These are phyloP conservation scores for Fusarium bulbicola DNA, from an alignment of 2,329 filamentous ascomycete species.

Conservation along the genomic window DNA sequence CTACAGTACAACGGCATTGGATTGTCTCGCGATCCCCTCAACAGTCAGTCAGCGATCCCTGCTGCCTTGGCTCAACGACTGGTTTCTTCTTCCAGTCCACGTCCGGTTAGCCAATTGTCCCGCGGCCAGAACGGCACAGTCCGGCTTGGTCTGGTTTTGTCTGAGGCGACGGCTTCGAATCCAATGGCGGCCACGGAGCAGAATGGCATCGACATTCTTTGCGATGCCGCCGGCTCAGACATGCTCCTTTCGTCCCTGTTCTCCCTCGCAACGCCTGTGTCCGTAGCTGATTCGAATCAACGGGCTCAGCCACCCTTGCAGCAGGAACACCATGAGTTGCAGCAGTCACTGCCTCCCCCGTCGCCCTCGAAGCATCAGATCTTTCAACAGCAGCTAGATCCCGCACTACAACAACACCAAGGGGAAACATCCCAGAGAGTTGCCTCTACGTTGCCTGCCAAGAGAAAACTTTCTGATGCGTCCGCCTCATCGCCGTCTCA, in stretches of 20 bases:
- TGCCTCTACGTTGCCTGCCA: constrained; percentile 28
- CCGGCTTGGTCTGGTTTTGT: constrained; percentile 11
- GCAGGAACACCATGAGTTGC: constrained; percentile 30
- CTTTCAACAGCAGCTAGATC: constrained; percentile 32
- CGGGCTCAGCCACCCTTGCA: constrained; percentile 20
- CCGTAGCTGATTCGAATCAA: constrained; percentile 31
- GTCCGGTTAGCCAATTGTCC: background rate
- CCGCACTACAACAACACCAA: constrained; percentile 21
- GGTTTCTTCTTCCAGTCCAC: background rate
- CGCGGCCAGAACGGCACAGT: constrained; percentile 14
- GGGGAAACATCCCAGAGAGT: constrained; percentile 17
- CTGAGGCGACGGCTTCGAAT: constrained; percentile 11
- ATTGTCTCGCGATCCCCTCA: constrained; percentile 30
- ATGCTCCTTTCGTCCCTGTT: constrained; percentile 42
- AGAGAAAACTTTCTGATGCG: constrained; percentile 40
- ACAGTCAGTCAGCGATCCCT: background rate
- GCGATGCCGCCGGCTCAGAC: constrained; percentile 42
- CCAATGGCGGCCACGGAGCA: constrained; percentile 39
- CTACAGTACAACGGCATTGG: constrained; percentile 17
- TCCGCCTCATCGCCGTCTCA: constrained; percentile 40
- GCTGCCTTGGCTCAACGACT: constrained; percentile 8
- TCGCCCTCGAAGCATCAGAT: constrained; percentile 28
- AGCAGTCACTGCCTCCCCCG: constrained; percentile 20
- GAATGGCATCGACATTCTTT: constrained; percentile 43
- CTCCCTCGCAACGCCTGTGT: constrained; percentile 35